Base-by-base conservation (phyloP, 345 rosid species). In the Corchorus olitorius region DNA sequence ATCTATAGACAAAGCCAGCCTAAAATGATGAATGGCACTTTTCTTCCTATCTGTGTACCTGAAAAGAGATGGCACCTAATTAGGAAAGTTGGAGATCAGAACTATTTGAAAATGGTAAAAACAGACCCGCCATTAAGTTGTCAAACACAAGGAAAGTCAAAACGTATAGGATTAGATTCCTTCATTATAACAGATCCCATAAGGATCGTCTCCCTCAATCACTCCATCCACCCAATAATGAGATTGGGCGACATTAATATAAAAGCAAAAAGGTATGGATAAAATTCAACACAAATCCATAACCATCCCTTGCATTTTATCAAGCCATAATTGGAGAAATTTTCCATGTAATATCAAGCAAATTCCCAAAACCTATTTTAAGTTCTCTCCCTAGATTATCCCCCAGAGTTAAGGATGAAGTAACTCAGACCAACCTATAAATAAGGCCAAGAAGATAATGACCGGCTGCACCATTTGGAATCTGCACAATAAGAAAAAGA, bases 381-480 rank as follows among this genome's bases (percentile, higher is more conserved):
- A 2, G 11, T 50, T 50, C 12, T 50, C 27, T 69, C 59, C 59
- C n/a, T 33, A 70, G 34, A 70, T 50, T 70, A 34, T 70, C n/a
- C 72, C 11, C 41, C 33, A 22, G 10, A 49, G 35, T 66, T 79
- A 50, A 76, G 70, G 74, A 69, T 2, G 49, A 58, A 61, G 58
- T 13, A 55, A 43, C 67, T 63, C 67, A 39, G 72, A 81, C 79
- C 43, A 81, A 96, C 99, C 97, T 94, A 90, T 91, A 90, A 79
- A 96, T 84, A 78, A 94, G 97, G 73, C 99, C 99, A 79, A 96
- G 97, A 78, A 96, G 98, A 83, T 91, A 96, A 84, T 92, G 98
- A 77, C 99, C 98, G 48, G 98, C 89, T 65, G 98, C 99, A 73
- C 97, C 95, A 82, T 96, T 92, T 34, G 99, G 99, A 77, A 96